Evolutionary conservation across 2,329 filamentous ascomycete species (phyloP).

Genomic region (Immersiporthe knoxdaviesiana): DNA sequence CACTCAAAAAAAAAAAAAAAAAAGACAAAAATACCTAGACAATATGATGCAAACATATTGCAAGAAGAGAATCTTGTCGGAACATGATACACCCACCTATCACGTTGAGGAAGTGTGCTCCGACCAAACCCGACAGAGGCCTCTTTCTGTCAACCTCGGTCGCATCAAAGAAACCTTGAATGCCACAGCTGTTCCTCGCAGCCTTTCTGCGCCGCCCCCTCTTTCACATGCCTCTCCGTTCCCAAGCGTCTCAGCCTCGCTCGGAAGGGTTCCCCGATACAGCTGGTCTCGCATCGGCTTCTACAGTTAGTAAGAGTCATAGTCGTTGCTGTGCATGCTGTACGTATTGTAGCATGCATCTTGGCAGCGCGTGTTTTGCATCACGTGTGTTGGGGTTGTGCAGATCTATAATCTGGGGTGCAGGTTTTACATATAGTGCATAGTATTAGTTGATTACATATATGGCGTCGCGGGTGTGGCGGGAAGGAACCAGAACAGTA

Average conservation of each 20-base stretch:
- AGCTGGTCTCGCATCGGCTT: neutral
- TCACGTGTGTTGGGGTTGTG: too few relatives aligned
- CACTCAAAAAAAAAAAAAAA: too few relatives aligned
- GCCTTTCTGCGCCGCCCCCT: neutral
- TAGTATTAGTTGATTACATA: too few relatives aligned
- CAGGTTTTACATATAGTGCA: too few relatives aligned
- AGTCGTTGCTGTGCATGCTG: neutral
- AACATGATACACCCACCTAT: neutral
- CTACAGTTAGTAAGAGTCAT: too few relatives aligned
- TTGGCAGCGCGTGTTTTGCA: neutral
- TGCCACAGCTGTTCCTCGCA: neutral
- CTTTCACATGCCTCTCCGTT: neutral
- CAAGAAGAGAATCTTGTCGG: neutral
- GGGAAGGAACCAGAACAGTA: too few relatives aligned
- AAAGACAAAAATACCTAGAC: neutral
- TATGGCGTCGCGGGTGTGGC: too few relatives aligned
- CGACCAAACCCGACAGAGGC: neutral
- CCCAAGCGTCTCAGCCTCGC: neutral
- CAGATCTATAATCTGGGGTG: too few relatives aligned
- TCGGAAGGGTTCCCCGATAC: neutral
- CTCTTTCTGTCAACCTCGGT: neutral
- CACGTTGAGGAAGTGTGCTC: neutral
- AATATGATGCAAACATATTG: neutral
- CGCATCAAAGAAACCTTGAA: neutral
- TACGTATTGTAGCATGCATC: neutral